Evolutionary conservation across 306 rosid genomes (phyloP).

Genomic region (Vigna reflexopilosa): DNA sequence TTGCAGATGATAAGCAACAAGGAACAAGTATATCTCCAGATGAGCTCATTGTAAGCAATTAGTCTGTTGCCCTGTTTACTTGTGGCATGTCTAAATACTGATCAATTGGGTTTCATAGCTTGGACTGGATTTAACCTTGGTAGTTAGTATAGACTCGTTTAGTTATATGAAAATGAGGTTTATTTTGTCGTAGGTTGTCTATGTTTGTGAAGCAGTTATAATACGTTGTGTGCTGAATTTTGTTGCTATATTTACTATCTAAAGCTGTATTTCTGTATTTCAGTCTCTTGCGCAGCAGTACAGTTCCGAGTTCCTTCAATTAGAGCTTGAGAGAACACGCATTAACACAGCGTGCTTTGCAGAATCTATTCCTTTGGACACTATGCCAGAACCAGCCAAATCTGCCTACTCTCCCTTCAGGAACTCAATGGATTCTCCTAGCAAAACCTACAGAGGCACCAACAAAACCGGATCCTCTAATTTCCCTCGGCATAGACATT

Average conservation of each 20-base stretch:
- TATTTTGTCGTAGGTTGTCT: slow-evolving; percentile 20
- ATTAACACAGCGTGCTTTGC: slow-evolving; percentile 95
- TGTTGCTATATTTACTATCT: slow-evolving; percentile 29
- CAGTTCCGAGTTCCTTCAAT: slow-evolving; percentile 86
- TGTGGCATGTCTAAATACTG: slow-evolving; percentile 6
- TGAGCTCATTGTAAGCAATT: slow-evolving; percentile 88
- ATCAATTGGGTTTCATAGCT: slow-evolving; percentile 9
- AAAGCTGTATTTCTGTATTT: slow-evolving; percentile 39
- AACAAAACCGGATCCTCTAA: slow-evolving; percentile 65
- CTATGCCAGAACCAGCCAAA: slow-evolving; percentile 80
- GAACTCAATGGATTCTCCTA: slow-evolving; percentile 70
- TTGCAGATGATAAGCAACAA: slow-evolving; percentile 66
- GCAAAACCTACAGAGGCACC: slow-evolving; percentile 62
- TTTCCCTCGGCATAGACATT: slow-evolving; percentile 76
- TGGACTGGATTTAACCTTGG: slow-evolving; percentile 22
- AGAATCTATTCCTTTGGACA: slow-evolving; percentile 78
- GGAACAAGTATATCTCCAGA: slow-evolving; percentile 84
- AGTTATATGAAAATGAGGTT: slow-evolving; percentile 13
- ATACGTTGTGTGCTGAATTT: not conserved
- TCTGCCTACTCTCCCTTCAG: slow-evolving; percentile 71
- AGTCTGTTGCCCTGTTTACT: slow-evolving; percentile 13
- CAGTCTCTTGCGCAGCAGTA: slow-evolving; percentile 95
- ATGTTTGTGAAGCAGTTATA: slow-evolving; percentile 8
- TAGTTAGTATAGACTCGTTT: slow-evolving; percentile 7
- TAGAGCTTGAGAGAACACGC: slow-evolving; percentile 93